Evolutionary conservation across 1,139 yeast species (phyloP).

Genomic region (Tardiomyces digboiensis): DNA sequence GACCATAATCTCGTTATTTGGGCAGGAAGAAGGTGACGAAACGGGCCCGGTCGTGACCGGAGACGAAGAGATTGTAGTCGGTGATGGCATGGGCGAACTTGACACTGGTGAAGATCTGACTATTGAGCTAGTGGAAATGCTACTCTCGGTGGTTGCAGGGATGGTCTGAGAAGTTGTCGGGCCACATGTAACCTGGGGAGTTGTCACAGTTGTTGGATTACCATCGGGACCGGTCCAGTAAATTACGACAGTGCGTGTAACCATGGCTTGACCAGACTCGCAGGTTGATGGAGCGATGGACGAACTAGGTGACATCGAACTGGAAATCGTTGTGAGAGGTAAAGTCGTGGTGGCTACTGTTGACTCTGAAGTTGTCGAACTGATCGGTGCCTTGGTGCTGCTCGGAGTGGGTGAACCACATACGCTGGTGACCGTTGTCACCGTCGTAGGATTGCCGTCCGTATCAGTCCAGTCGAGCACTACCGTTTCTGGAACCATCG

Average conservation of each 20-base stretch:
- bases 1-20: not conserved
- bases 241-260: not conserved
- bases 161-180: not conserved
- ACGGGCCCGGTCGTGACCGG: not conserved
- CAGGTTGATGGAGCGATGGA: not conserved
- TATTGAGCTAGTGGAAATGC: not conserved
- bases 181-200: not conserved
- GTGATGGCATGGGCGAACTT: not conserved
- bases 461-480: not conserved
- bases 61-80: not conserved
- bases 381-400: too few species aligned
- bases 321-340: not conserved
- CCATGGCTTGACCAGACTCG: not conserved
- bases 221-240: not conserved
- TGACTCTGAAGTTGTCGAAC: not conserved
- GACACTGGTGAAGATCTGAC: not conserved
- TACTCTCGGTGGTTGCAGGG: not conserved
- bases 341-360: not conserved
- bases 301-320: too few species aligned
- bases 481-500: not conserved
- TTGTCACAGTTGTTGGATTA: not conserved
- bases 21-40: not conserved
- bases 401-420: not conserved
- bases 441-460: not conserved
- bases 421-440: not conserved